Percentiles rank a stretch among this genome's conserved stretches.
phyloP scores from a whole-genome alignment of 129 eudicot genomes.

The Ambrosia artemisiifolia region DNA sequence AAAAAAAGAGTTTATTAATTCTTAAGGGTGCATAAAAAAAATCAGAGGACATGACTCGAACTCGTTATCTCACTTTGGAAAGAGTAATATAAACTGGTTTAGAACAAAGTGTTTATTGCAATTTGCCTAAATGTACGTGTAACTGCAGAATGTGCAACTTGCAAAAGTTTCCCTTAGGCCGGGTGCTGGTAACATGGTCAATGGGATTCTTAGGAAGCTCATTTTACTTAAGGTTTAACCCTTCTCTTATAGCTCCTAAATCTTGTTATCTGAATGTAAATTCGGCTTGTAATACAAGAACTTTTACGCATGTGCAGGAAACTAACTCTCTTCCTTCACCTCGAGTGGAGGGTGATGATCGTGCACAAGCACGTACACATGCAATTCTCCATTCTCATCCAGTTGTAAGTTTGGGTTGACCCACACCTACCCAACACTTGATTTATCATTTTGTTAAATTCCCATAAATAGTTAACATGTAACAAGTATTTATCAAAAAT shows the following conservation, averaged over 20 bases:
- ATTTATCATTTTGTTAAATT: neutral
- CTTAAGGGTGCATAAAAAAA: too few relatives aligned
- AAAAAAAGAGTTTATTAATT: too few relatives aligned
- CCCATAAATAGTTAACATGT: neutral
- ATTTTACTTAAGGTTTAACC: conserved; percentile 60
- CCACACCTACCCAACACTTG: neutral
- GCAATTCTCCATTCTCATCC: conserved; percentile 92
- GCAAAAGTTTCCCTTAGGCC: conserved; percentile 91
- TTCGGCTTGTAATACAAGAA: too few relatives aligned
- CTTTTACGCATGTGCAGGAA: too few relatives aligned
- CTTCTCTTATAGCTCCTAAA: too few relatives aligned
- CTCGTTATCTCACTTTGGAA: too few relatives aligned
- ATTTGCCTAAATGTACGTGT: neutral
- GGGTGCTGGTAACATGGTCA: conserved; percentile 99
- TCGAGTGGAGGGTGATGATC: conserved; percentile 76
- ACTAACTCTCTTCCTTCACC: conserved; percentile 71
- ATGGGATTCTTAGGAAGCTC: conserved; percentile 87
- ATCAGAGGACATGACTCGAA: too few relatives aligned
- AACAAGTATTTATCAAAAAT: neutral
- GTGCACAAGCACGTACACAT: conserved; percentile 89
- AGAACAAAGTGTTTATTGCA: neutral
- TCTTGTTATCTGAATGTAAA: too few relatives aligned
- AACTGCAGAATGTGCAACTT: conserved; percentile 92
- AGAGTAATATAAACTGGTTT: too few relatives aligned
- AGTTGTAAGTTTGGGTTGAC: conserved; percentile 62